Evolutionary conservation across 192 early-diverging fungal genomes (phyloP).

Genomic region (Podila horticola): DNA sequence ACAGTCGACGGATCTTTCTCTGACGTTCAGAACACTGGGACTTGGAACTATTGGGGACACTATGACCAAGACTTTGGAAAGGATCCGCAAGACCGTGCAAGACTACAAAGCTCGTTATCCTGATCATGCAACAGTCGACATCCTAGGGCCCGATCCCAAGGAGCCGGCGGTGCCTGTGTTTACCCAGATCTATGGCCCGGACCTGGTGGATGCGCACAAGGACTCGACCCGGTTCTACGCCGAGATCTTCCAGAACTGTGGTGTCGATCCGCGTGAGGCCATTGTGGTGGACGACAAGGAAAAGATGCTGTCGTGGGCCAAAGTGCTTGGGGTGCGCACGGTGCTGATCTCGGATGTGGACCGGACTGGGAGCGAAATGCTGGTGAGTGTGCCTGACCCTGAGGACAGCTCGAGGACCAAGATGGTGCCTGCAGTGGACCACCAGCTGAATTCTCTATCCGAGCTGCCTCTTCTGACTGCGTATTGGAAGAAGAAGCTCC

Average conservation of each 20-base stretch:
- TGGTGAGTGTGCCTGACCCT: constrained; percentile 10
- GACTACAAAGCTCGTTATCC: background rate
- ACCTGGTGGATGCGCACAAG: constrained; percentile 23
- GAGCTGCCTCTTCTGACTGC: constrained; percentile 27
- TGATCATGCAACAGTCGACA: background rate
- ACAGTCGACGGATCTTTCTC: constrained; percentile 10
- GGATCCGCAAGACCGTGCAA: background rate
- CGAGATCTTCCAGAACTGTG: constrained; percentile 19
- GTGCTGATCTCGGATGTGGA: constrained; percentile 36
- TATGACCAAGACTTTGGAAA: background rate
- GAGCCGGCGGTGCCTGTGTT: constrained; percentile 18
- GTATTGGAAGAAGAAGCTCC: constrained; percentile 11
- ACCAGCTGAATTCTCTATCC: constrained; percentile 24
- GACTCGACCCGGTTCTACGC: constrained; percentile 26
- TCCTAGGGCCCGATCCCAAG: background rate
- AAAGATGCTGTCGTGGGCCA: constrained; percentile 37
- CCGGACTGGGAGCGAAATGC: constrained; percentile 27
- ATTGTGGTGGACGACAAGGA: constrained; percentile 47
- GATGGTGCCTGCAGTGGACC: constrained; percentile 28
- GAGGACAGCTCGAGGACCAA: background rate
- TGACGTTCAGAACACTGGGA: constrained; percentile 29
- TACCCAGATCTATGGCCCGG: constrained; percentile 33
- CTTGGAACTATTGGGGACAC: constrained; percentile 1
- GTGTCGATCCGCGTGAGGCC: constrained; percentile 16
- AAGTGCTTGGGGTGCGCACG: constrained; percentile 24